These are phyloP conservation scores for Taphrina wiesneri DNA, from an alignment of 1,139 yeast species.

Conservation along the genomic window DNA sequence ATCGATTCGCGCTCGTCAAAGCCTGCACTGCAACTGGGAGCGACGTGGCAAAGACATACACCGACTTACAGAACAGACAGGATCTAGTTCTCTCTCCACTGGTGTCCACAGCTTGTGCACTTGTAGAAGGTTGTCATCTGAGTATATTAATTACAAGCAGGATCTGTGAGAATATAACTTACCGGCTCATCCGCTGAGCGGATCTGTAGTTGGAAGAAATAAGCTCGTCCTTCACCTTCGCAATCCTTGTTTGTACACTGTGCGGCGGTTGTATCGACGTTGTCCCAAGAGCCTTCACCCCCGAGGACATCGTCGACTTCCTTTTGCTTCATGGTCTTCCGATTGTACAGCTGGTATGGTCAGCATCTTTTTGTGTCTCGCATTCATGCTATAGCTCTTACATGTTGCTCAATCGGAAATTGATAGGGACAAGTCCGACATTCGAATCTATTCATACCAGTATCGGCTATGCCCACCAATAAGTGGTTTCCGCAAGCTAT, in stretches of 20 bases:
- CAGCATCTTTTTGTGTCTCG: neutral
- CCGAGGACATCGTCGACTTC: slow-evolving; percentile 96
- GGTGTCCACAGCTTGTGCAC: slow-evolving; percentile 88
- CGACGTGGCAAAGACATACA: too few relatives aligned
- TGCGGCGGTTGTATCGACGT: slow-evolving; percentile 69
- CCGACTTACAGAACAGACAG: too few relatives aligned
- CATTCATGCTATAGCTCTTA: slow-evolving; percentile 3
- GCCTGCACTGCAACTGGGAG: too few relatives aligned
- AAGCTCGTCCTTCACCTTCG: slow-evolving; percentile 70
- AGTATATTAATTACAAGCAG: slow-evolving; percentile 45
- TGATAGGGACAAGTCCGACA: slow-evolving; percentile 38
- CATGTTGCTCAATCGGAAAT: slow-evolving; percentile 36
- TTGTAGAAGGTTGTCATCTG: slow-evolving; percentile 37
- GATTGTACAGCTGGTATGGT: slow-evolving; percentile 59
- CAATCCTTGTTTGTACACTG: slow-evolving; percentile 89
- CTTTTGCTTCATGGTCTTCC: slow-evolving; percentile 78
- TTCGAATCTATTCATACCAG: slow-evolving; percentile 34
- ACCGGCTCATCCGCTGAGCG: slow-evolving; percentile 67
- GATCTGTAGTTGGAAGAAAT: slow-evolving; percentile 85
- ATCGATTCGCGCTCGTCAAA: too few relatives aligned
- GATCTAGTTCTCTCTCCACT: slow-evolving; percentile 95
- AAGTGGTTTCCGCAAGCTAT: slow-evolving; percentile 18
- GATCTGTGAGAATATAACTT: slow-evolving; percentile 93
- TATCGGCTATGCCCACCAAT: slow-evolving; percentile 15
- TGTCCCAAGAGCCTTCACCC: slow-evolving; percentile 98